phyloP scores from a whole-genome alignment of 2,329 filamentous ascomycete genomes.

The Talaromyces sp. region DNA sequence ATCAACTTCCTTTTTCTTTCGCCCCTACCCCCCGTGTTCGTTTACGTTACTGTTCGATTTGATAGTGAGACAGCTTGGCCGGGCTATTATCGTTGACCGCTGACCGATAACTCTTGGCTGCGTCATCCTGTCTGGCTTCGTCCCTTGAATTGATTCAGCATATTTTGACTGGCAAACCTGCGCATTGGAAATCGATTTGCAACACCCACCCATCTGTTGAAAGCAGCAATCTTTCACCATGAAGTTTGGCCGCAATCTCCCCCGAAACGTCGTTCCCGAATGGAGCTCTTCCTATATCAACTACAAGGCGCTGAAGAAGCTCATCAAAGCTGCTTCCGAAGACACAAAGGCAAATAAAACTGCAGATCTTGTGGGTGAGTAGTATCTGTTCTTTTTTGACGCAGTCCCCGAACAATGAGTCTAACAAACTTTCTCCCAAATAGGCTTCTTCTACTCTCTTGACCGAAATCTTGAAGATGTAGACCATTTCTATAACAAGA shows the following conservation, averaged over 20 bases:
- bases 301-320: slow-evolving; percentile 70
- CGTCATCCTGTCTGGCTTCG: not conserved
- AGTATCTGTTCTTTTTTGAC: not conserved
- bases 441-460: slow-evolving; percentile 95
- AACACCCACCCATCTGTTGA: not conserved
- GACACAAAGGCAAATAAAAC: slow-evolving; percentile 64
- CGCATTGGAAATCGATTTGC: not conserved
- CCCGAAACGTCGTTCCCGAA: slow-evolving; percentile 47
- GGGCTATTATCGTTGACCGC: not conserved
- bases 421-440: slow-evolving; percentile 19
- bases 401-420: not conserved
- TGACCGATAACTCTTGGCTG: not conserved
- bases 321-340: slow-evolving; percentile 74
- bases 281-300: slow-evolving; percentile 48
- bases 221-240: slow-evolving; percentile 25
- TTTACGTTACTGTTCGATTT: not conserved
- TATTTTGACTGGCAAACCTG: not conserved
- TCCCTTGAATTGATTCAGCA: not conserved
- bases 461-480: slow-evolving; percentile 97
- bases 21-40: not conserved
- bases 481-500: slow-evolving; percentile 94
- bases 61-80: not conserved
- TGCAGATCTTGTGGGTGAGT: slow-evolving; percentile 85
- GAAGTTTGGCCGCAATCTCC: slow-evolving; percentile 48
- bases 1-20: slow-evolving; percentile 4